Evolutionary conservation across 768 basidiomycete species (phyloP).

Genomic region (Suillus subaureus): DNA sequence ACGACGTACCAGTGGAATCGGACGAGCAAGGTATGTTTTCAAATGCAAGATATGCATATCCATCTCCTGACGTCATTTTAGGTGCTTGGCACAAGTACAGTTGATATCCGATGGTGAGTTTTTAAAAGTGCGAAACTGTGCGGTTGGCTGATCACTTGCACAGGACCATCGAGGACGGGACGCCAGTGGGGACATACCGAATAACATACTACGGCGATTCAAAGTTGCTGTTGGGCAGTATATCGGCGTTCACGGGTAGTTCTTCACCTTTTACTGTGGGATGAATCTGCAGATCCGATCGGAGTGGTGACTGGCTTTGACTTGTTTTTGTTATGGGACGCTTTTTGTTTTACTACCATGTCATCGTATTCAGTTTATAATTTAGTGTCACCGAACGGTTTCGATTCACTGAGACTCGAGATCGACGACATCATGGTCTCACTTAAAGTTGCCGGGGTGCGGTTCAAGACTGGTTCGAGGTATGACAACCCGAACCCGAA

Average conservation of each 20-base stretch:
- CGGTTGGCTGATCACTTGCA: constrained; percentile 1
- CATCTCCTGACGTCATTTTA: constrained; percentile 23
- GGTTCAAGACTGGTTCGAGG: too few relatives aligned
- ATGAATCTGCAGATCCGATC: constrained; percentile 9
- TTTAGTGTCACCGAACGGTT: not conserved
- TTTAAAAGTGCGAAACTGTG: not conserved
- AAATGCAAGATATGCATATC: constrained; percentile 3
- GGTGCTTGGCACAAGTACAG: constrained; percentile 63
- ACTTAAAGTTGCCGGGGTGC: too few relatives aligned
- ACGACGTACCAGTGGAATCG: constrained; percentile 69
- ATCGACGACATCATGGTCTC: not conserved
- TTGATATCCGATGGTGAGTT: constrained; percentile 65
- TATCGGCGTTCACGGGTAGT: constrained; percentile 61
- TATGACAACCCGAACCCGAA: too few relatives aligned
- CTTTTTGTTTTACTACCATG: not conserved
- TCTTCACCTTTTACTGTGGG: constrained; percentile 63
- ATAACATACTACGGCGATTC: constrained; percentile 74
- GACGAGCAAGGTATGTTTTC: constrained; percentile 49
- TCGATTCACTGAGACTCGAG: not conserved
- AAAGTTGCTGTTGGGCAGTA: constrained; percentile 66
- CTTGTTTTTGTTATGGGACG: not conserved
- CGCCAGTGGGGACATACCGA: constrained; percentile 72
- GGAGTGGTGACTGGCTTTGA: not conserved
- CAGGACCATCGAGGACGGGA: constrained; percentile 67
- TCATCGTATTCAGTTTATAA: not conserved